Base-by-base conservation (phyloP, 257 asterid species). In the Coffea canephora region DNA sequence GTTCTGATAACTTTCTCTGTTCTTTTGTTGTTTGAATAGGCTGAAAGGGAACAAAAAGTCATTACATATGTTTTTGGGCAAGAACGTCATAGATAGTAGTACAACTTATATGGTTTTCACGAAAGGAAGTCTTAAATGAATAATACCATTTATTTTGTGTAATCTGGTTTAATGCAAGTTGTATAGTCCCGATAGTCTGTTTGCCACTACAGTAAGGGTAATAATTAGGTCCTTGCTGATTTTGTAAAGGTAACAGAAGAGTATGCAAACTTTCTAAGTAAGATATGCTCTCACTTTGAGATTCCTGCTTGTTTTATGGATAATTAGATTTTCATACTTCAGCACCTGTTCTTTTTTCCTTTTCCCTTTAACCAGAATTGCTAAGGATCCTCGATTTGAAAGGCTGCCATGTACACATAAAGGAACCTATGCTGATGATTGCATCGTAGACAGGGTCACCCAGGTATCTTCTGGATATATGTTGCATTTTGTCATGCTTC, bases 391-490 rank as follows among this genome's bases (percentile, higher is more conserved):
- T 86, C 96, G 96, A 27, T 91, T 96, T 84, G 98, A 91, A 84
- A 92, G 98, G 93, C 98, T 96, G 80, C 98, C 99, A 43, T 96
- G 98, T 83, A 83, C 83, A 52, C 99, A 96, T 91, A 94, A 89
- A 83, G 98, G 99, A 84, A 96, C 98, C 21, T 96, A 94, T 89
- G 99, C 98, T 73, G 99, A 96, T 88, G 99, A 96, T 77, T 96
- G 99, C 76, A 88, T 96, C 80, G 98, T 96, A 69, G 94, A 90
- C 19, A 90, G 98, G 82, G 98, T 96, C 78, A 94, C 98, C 61
- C 96, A 91, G 95, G 99, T 92, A 85, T n/a, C 36, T 49, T 71
- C 34, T 16, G 25, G 34, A 52, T 79, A 59, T 75, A 19, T 25
- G 45, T 25, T 10, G 23, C 34, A 31, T 10, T 34, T 12, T 65